These are phyloP conservation scores for Suillus alpinus DNA, from an alignment of 768 basidiomycete genomes.

Conservation along the genomic window DNA sequence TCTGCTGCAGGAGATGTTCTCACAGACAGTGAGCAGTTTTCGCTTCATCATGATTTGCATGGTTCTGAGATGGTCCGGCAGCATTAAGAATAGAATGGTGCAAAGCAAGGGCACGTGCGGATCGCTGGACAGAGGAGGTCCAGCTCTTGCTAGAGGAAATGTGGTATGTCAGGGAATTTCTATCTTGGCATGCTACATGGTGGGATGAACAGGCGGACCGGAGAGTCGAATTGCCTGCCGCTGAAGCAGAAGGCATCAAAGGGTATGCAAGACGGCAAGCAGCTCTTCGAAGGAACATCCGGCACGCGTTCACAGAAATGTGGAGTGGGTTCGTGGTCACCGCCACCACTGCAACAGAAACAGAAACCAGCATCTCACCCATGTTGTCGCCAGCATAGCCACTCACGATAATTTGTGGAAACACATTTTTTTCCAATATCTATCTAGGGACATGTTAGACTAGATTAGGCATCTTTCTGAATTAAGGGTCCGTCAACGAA, in stretches of 20 bases:
- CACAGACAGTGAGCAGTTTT: too few relatives aligned
- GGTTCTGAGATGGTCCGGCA: background rate
- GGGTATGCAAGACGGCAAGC: background rate
- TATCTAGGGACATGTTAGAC: too few relatives aligned
- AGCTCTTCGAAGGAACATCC: background rate
- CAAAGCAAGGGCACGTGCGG: conserved; percentile 17
- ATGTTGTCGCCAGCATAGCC: too few relatives aligned
- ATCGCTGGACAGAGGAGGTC: conserved; percentile 24
- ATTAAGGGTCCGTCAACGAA: too few relatives aligned
- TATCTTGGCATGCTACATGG: conserved; percentile 18
- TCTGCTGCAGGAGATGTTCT: too few relatives aligned
- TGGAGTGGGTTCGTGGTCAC: too few relatives aligned
- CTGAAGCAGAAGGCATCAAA: background rate
- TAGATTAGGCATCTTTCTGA: too few relatives aligned
- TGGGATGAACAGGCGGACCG: conserved; percentile 11
- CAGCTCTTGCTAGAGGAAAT: conserved; percentile 27
- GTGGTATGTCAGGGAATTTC: conserved; percentile 17
- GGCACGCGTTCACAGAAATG: too few relatives aligned
- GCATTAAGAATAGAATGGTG: conserved; percentile 22
- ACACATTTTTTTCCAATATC: too few relatives aligned
- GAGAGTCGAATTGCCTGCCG: background rate
- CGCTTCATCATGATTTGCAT: background rate
- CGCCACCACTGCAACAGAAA: too few relatives aligned
- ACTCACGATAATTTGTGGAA: too few relatives aligned
- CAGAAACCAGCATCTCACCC: too few relatives aligned